Evolutionary conservation across 805 yeast genomes (phyloP).

Genomic region (Nakazawaea ernobii): DNA sequence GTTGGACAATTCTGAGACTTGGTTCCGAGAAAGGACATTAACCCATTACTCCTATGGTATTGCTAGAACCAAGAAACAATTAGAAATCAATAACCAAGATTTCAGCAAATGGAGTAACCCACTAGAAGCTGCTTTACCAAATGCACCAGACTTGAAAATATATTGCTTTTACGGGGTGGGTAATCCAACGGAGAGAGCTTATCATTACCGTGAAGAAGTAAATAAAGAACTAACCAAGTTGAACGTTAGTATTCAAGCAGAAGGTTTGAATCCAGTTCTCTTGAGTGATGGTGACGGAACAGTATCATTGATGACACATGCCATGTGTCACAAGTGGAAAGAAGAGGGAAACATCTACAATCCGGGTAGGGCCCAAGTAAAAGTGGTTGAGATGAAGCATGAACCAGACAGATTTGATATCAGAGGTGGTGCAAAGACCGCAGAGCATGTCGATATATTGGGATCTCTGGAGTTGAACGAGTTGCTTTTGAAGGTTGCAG

Average conservation of each 20-base stretch:
- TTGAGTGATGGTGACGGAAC: constrained; percentile 97
- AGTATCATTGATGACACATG: constrained; percentile 76
- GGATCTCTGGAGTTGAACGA: constrained; percentile 94
- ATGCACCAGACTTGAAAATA: constrained; percentile 88
- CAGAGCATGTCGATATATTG: constrained; percentile 94
- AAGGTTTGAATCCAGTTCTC: constrained; percentile 57
- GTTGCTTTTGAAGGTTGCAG: constrained; percentile 70
- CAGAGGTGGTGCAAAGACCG: constrained; percentile 95
- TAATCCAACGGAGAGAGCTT: constrained; percentile 92
- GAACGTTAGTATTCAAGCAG: constrained; percentile 67
- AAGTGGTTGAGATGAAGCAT: constrained; percentile 83
- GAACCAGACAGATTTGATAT: constrained; percentile 93
- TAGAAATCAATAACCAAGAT: constrained; percentile 58
- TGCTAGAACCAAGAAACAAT: constrained; percentile 54
- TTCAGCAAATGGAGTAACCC: constrained; percentile 93
- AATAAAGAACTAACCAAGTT: constrained; percentile 47
- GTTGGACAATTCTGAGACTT: constrained; percentile 60
- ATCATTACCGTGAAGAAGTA: constrained; percentile 69
- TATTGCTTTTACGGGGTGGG: constrained; percentile 96
- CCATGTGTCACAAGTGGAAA: constrained; percentile 91
- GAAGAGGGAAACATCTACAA: constrained; percentile 59
- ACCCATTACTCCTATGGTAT: constrained; percentile 78
- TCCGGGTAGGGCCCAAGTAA: constrained; percentile 72
- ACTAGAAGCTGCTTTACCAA: constrained; percentile 82
- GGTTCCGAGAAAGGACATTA: constrained; percentile 62